Percentiles rank a stretch among this genome's conserved stretches.
phyloP scores from a whole-genome alignment of 2,329 filamentous ascomycete species.

The Fusarium neocosmosporiellum region DNA sequence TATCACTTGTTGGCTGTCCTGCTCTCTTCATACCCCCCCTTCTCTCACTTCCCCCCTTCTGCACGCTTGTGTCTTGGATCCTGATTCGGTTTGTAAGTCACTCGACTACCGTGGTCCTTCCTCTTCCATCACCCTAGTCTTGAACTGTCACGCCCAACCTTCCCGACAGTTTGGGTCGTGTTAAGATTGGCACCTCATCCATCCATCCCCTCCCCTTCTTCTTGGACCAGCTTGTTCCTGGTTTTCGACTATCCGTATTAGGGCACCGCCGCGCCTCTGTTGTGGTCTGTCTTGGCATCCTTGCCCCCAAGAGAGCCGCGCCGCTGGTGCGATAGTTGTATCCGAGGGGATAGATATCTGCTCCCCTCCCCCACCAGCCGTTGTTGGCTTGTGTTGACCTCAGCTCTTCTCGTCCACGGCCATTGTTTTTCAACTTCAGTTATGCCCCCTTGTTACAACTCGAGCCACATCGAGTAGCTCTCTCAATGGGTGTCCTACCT shows the following conservation, averaged over 20 bases:
- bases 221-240: constrained; percentile 41
- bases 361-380: constrained; percentile 34
- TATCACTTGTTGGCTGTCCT: constrained; percentile 30
- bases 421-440: constrained; percentile 30
- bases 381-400: constrained; percentile 27
- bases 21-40: constrained; percentile 9
- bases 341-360: constrained; percentile 44
- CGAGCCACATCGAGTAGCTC: constrained; percentile 45
- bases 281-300: constrained; percentile 43
- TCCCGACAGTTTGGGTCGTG: constrained; percentile 46
- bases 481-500: constrained; percentile 68
- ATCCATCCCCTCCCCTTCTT: constrained; percentile 34
- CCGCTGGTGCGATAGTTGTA: constrained; percentile 44
- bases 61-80: constrained; percentile 17
- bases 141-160: constrained; percentile 35
- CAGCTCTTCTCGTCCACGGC: constrained; percentile 28
- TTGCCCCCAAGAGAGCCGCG: constrained; percentile 37
- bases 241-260: constrained; percentile 42
- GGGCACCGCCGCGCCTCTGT: constrained; percentile 41
- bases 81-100: constrained; percentile 21
- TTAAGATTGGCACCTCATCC: constrained; percentile 45
- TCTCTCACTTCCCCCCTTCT: constrained; percentile 23
- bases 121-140: constrained; percentile 24
- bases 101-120: constrained; percentile 33
- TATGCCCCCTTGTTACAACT: constrained; percentile 41